These are phyloP conservation scores for Monosporozyma servazzii DNA, from an alignment of 805 yeast species.

Conservation along the genomic window DNA sequence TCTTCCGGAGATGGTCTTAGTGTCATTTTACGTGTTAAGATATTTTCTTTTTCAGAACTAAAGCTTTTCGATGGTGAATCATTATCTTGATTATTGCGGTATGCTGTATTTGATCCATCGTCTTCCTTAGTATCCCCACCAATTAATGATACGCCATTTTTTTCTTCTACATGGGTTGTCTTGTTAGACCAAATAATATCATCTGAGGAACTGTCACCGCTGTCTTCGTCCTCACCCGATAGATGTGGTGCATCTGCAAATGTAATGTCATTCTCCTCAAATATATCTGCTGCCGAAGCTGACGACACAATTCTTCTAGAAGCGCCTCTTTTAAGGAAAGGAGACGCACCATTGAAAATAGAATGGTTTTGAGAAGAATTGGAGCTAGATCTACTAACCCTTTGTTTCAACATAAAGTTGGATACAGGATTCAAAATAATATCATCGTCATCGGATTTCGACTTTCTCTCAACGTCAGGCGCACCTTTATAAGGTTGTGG, in stretches of 20 bases:
- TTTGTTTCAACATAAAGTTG: constrained; percentile 9
- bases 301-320: constrained; percentile 30
- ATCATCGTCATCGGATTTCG: constrained; percentile 9
- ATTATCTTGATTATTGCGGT: not conserved
- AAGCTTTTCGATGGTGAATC: not conserved
- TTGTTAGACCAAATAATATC: constrained; percentile 22
- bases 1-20: constrained; percentile 94
- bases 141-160: not conserved
- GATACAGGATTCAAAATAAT: constrained; percentile 8
- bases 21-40: constrained; percentile 39
- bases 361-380: constrained; percentile 9
- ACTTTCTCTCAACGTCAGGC: constrained; percentile 7
- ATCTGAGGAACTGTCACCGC: constrained; percentile 19
- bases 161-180: not conserved
- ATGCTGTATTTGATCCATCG: not conserved
- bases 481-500: constrained; percentile 37
- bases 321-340: constrained; percentile 21
- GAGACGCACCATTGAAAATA: constrained; percentile 19
- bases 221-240: constrained; percentile 40
- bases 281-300: constrained; percentile 39
- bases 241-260: constrained; percentile 67
- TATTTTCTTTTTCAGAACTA: not conserved
- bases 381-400: constrained; percentile 17
- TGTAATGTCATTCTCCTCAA: constrained; percentile 60
- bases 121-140: constrained; percentile 4